Conservation (phyloP, 768 basidiomycete species). For the Lentinula sp. region DNA sequence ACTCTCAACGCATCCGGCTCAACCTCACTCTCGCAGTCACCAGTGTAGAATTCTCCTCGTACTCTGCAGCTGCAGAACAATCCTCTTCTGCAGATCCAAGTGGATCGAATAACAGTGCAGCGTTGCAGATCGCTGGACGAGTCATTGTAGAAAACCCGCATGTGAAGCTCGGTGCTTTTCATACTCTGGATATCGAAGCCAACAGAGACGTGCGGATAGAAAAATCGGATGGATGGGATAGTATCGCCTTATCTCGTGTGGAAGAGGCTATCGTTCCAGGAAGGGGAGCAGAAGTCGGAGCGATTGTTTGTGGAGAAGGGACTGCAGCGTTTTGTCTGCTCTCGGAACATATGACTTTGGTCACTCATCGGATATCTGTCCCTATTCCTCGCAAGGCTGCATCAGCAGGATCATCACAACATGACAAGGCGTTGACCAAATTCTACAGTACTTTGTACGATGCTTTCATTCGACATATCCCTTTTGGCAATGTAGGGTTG, state of each 20-base stretch:
- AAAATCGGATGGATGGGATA: slow-evolving; percentile 90
- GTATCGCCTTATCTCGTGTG: slow-evolving; percentile 73
- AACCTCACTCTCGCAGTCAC: slow-evolving; percentile 81
- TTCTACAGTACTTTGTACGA: slow-evolving; percentile 86
- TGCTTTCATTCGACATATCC: slow-evolving; percentile 85
- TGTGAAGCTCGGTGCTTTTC: slow-evolving; percentile 89
- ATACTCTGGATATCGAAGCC: slow-evolving; percentile 89
- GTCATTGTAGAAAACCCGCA: slow-evolving; percentile 83
- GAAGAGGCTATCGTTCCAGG: slow-evolving; percentile 91
- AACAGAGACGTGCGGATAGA: slow-evolving; percentile 89
- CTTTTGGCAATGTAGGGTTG: slow-evolving; percentile 64
- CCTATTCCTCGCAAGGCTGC: slow-evolving; percentile 90
- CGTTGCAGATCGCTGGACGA: slow-evolving; percentile 81
- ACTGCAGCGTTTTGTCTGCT: slow-evolving; percentile 90
- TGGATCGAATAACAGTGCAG: slow-evolving; percentile 30
- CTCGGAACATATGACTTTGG: slow-evolving; percentile 94
- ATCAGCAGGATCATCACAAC: slow-evolving; percentile 70
- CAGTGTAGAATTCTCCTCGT: slow-evolving; percentile 76
- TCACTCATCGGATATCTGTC: slow-evolving; percentile 84
- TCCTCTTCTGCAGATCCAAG: slow-evolving; percentile 21
- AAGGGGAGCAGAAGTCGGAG: slow-evolving; percentile 92
- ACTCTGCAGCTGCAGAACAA: slow-evolving; percentile 41
- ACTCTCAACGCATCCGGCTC: slow-evolving; percentile 82
- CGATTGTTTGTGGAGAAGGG: slow-evolving; percentile 94
- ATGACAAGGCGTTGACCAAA: slow-evolving; percentile 84